Evolutionary conservation across 2,329 filamentous ascomycete species (phyloP).

Genomic region (Pseudocercospora crystallina): DNA sequence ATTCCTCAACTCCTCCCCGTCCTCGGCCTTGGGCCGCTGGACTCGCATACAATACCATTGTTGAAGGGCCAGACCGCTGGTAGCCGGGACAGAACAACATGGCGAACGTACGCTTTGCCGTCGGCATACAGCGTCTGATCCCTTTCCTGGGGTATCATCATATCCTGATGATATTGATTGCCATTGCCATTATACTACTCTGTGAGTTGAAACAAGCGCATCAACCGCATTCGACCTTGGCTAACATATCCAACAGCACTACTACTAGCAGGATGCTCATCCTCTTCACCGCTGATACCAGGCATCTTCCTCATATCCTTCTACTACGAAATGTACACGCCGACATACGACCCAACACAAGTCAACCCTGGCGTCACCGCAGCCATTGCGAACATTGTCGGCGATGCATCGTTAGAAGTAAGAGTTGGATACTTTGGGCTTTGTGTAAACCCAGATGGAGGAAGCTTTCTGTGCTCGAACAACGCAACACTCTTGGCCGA

Average conservation of each 20-base stretch:
- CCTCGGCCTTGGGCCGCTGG: conserved; percentile 27
- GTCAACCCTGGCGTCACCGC: conserved; percentile 84
- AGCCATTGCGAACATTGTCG: conserved; percentile 87
- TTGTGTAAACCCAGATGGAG: conserved; percentile 84
- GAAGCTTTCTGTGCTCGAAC: conserved; percentile 92
- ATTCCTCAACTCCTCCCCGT: conserved; percentile 25
- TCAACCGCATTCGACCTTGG: not conserved
- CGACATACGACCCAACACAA: conserved; percentile 79
- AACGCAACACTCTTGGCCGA: conserved; percentile 92
- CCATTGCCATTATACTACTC: conserved; percentile 86
- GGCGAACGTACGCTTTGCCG: conserved; percentile 51
- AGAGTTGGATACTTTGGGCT: conserved; percentile 98
- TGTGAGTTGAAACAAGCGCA: conserved; percentile 61
- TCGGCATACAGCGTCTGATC: conserved; percentile 57
- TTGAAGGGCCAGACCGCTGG: conserved; percentile 30
- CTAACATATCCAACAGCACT: conserved; percentile 61
- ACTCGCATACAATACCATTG: conserved; percentile 4
- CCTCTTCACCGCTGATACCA: conserved; percentile 90
- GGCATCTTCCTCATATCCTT: conserved; percentile 97
- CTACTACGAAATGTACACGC: conserved; percentile 87
- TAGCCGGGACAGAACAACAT: conserved; percentile 42
- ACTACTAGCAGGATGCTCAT: conserved; percentile 91
- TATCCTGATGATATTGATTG: conserved; percentile 97
- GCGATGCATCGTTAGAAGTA: conserved; percentile 77
- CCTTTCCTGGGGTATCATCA: conserved; percentile 70